Evolutionary conservation across 192 early-diverging fungal genomes (phyloP), one percentile per base, ranked within the genome.

Genomic region (Coemansia sp.): DNA sequence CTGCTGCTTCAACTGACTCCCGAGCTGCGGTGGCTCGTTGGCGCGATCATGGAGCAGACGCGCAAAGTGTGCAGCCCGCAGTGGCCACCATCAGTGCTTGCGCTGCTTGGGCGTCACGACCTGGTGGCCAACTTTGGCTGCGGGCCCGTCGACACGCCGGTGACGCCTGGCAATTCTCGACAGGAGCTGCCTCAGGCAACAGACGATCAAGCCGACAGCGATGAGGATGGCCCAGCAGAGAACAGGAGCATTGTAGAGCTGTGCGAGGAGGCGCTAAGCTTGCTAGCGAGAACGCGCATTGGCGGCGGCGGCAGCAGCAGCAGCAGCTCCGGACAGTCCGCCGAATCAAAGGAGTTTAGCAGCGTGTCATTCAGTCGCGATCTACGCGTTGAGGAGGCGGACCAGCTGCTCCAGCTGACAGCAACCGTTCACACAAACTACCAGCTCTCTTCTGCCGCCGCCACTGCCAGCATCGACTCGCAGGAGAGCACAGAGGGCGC

Each of bases 71-170:
- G 78, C 27, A 47, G 38, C 0, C 24, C 37, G 0, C 40, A 57
- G 25, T 81, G 78, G 78, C 78, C 78, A 10, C n/a, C 31, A 19
- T 54, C 27, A 19, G 65, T 75, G 20, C 40, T 80, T 32, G 25
- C 42, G n/a, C 62, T 80, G 17, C 62, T 80, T 15, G 73, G 69
- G 5, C 78, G 78, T 35, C 39, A 74, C 10, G 78, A 80, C 59
- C 53, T 80, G 54, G 42, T 71, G 32, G 67, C 61, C 27, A 80
- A 71, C 47, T 60, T 51, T 51, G 47, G 12, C 47, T 14, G 47
- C 24, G 25, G 47, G 22, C 12, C 24, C 7, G 22, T 25, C 25
- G 15, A 25, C 6, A 5, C 14, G 9, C 12, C 22, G 24, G 10
- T 25, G 14, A 51, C 24, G 11, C 24, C 68, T 6, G 45, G 53